phyloP scores from a whole-genome alignment of 495 filamentous ascomycete species.

The Neurospora tetrasperma region DNA sequence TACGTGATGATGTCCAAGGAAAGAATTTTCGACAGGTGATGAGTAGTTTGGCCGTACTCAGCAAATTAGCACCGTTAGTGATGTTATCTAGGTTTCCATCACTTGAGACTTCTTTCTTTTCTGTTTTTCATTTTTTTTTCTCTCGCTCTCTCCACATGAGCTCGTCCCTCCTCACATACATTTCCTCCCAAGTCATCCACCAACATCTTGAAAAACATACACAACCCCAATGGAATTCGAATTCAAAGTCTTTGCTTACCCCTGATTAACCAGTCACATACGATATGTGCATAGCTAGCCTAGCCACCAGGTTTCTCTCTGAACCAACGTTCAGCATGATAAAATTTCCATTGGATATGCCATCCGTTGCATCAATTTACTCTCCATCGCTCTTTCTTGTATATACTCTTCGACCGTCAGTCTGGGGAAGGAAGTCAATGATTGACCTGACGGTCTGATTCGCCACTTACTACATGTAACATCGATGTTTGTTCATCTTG shows the following conservation, averaged over 20 bases:
- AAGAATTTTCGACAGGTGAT: neutral
- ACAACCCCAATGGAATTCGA: neutral
- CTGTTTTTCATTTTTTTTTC: neutral
- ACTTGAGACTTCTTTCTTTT: neutral
- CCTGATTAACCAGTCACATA: neutral
- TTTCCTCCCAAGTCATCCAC: too few species aligned
- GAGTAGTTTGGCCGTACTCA: too few species aligned
- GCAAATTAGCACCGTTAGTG: neutral
- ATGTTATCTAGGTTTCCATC: neutral
- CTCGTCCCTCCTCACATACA: too few species aligned
- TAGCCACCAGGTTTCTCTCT: neutral
- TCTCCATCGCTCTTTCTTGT: too few species aligned
- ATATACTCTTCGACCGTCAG: too few species aligned
- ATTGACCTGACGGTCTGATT: too few species aligned
- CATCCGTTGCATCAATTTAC: too few species aligned
- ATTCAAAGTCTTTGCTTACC: neutral
- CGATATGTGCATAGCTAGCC: neutral
- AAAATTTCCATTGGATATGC: neutral
- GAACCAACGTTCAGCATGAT: neutral
- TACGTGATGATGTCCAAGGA: neutral
- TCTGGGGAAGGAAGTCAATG: too few species aligned
- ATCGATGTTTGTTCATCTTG: neutral
- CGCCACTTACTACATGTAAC: too few species aligned
- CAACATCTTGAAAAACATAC: neutral
- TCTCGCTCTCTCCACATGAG: too few species aligned